These are phyloP conservation scores for Synchytrium microbalum DNA, from an alignment of 371 early-diverging fungal genomes.

Conservation along the genomic window DNA sequence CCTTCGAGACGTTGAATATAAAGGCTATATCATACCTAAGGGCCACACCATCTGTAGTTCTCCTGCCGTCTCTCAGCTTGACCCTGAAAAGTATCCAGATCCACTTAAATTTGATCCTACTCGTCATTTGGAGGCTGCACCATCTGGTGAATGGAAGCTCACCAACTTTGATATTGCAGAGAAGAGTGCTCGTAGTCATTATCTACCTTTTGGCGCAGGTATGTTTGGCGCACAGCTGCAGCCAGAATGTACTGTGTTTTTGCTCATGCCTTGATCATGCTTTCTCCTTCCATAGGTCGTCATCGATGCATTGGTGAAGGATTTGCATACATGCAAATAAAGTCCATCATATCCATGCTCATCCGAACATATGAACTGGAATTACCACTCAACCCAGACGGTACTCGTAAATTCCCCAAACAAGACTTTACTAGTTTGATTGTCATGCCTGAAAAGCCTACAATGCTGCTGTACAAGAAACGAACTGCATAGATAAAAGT, in stretches of 20 bases:
- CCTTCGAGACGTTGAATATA: conserved; percentile 48
- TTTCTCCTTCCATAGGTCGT: conserved; percentile 44
- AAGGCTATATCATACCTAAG: conserved; percentile 75
- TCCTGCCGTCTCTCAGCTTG: conserved; percentile 76
- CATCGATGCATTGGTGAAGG: conserved; percentile 97
- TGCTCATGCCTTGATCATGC: background rate
- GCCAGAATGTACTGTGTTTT: background rate
- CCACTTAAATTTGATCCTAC: conserved; percentile 69
- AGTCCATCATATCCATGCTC: conserved; percentile 77
- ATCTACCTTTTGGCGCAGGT: conserved; percentile 94
- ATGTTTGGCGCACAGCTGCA: conserved; percentile 4
- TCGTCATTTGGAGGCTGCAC: conserved; percentile 58
- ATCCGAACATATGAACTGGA: conserved; percentile 60
- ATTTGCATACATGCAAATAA: conserved; percentile 93
- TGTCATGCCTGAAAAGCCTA: conserved; percentile 56
- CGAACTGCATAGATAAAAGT: too few species aligned
- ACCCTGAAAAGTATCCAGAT: conserved; percentile 66
- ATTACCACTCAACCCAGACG: conserved; percentile 23
- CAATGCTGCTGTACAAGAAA: background rate
- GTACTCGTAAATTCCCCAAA: conserved; percentile 64
- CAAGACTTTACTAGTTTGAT: conserved; percentile 86
- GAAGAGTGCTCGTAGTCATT: conserved; percentile 74
- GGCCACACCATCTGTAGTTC: conserved; percentile 82
- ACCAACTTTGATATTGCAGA: conserved; percentile 81
- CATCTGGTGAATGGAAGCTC: conserved; percentile 60